These are phyloP conservation scores for Mesostigma viride DNA, from an alignment of 139 green algal genomes.

Conservation along the genomic window DNA sequence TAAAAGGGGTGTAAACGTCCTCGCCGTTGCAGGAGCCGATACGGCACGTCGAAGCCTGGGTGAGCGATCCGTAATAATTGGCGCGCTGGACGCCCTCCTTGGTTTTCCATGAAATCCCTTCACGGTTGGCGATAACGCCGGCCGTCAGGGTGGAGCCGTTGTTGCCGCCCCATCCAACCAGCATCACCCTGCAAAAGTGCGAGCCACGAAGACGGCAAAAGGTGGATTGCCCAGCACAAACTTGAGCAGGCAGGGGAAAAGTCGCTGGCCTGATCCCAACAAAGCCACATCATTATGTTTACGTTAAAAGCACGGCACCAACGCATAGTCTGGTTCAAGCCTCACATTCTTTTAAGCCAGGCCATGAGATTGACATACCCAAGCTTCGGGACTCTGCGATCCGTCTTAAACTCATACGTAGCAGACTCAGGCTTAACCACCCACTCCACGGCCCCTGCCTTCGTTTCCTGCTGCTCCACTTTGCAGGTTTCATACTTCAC, in stretches of 20 bases:
- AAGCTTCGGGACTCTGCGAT: slow-evolving; percentile 81
- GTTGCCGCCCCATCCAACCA: slow-evolving; percentile 95
- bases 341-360: not conserved
- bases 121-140: slow-evolving; percentile 87
- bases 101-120: slow-evolving; percentile 91
- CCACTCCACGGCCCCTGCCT: slow-evolving; percentile 49
- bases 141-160: slow-evolving; percentile 93
- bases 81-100: slow-evolving; percentile 88
- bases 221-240: not conserved
- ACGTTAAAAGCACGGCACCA: slow-evolving; percentile 8
- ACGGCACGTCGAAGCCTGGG: slow-evolving; percentile 83
- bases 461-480: slow-evolving; percentile 35
- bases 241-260: not conserved
- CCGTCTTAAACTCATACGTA: slow-evolving; percentile 74
- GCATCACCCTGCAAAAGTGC: slow-evolving; percentile 75
- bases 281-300: not conserved
- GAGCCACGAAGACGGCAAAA: not conserved
- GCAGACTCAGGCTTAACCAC: slow-evolving; percentile 54
- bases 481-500: slow-evolving; percentile 81
- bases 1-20: slow-evolving; percentile 87
- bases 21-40: slow-evolving; percentile 89
- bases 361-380: slow-evolving; percentile 44
- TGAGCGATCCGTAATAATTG: slow-evolving; percentile 97
- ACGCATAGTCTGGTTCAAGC: slow-evolving; percentile 25
- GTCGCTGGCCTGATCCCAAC: not conserved